Evolutionary conservation across 192 early-diverging fungal genomes (phyloP).

Genomic region (Podila epigama): DNA sequence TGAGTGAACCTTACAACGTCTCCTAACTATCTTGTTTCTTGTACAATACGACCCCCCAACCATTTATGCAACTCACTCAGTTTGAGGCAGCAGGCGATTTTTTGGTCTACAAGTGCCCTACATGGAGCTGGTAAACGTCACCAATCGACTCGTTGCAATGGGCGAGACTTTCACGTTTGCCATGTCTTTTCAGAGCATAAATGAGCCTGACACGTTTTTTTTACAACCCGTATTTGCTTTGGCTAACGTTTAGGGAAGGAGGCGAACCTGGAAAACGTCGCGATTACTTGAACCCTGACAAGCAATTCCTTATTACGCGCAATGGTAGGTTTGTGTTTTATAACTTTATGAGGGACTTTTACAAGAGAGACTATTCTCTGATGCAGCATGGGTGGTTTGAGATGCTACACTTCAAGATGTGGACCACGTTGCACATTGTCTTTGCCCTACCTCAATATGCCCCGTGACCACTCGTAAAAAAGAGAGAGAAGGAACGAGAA

Average conservation of each 20-base stretch:
- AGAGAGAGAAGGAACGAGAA: not conserved
- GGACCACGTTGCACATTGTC: too few species aligned
- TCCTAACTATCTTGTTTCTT: not conserved
- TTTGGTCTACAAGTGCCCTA: constrained; percentile 98
- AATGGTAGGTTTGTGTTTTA: constrained; percentile 62
- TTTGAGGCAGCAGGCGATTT: constrained; percentile 98
- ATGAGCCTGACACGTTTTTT: not conserved
- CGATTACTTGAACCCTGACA: constrained; percentile 84
- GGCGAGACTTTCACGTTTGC: not conserved
- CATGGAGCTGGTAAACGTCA: constrained; percentile 85
- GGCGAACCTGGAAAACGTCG: constrained; percentile 77
- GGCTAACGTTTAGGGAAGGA: constrained; percentile 60
- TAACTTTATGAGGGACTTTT: not conserved
- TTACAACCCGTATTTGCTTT: not conserved
- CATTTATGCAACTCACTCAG: constrained; percentile 28
- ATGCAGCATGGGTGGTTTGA: not conserved
- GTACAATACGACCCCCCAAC: not conserved
- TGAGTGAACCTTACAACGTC: not conserved
- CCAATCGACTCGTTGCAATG: not conserved
- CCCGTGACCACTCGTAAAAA: not conserved
- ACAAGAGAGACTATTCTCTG: not conserved
- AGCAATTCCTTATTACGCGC: constrained; percentile 95
- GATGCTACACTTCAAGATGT: not conserved
- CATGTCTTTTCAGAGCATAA: not conserved
- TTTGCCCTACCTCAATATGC: not conserved